Evolutionary conservation across 2,329 filamentous ascomycete genomes (phyloP).

Genomic region (Talaromyces sp.): DNA sequence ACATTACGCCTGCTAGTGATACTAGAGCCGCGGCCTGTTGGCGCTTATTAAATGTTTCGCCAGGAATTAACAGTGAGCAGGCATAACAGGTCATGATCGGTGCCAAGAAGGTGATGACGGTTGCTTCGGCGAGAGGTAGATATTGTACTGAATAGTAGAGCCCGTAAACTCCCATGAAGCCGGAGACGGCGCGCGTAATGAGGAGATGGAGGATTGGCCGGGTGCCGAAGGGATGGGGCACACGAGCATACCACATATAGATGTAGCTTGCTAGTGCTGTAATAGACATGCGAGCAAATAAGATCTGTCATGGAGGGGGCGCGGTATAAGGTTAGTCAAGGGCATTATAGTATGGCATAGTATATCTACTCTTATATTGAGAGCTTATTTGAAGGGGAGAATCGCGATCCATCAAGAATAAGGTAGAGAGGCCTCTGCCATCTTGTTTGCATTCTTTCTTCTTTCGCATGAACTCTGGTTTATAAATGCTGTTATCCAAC

Average conservation of each 20-base stretch:
- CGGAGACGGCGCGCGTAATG: constrained; percentile 67
- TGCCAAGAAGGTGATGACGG: constrained; percentile 83
- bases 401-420: too few species aligned
- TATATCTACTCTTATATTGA: background rate
- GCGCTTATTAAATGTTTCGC: constrained; percentile 75
- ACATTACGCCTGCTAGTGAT: constrained; percentile 75
- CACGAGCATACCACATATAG: constrained; percentile 74
- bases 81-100: constrained; percentile 78
- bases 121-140: constrained; percentile 82
- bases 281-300: constrained; percentile 77
- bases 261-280: constrained; percentile 67
- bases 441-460: too few species aligned
- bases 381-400: too few species aligned
- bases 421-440: too few species aligned
- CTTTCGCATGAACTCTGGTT: background rate
- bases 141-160: constrained; percentile 77
- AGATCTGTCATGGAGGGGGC: constrained; percentile 52
- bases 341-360: background rate
- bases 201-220: constrained; percentile 69
- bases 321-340: background rate
- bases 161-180: constrained; percentile 78
- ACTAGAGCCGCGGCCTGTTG: constrained; percentile 77
- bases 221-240: constrained; percentile 70
- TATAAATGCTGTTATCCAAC: constrained; percentile 8
- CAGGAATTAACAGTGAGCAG: constrained; percentile 70